Base-by-base conservation (phyloP, 805 yeast genomes). In the Cyberlindnera misumaiensis region DNA sequence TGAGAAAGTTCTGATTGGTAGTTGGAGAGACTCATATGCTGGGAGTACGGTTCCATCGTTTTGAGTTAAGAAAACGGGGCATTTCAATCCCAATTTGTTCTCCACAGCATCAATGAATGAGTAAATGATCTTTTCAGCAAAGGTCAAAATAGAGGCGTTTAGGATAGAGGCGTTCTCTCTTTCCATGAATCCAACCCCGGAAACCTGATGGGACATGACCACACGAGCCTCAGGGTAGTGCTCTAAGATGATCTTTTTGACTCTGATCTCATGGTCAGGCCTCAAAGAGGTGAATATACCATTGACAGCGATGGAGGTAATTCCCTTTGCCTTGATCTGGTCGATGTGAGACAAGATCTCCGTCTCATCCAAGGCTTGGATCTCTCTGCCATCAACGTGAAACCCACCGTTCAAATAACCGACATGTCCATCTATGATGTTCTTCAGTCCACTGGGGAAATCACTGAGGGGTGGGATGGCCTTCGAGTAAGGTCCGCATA, bases 41-140 rank as follows among this genome's bases (percentile, higher is more conserved):
- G 70, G 53, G 4, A 68, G 46, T 12, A 69, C 63, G 1, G 75
- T 70, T 5, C 75, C 76, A 43, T 71, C 74, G 47, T 71, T 71
- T 49, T 70, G 75, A 9, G 73, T 67, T 30, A 65, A 41, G 7
- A 67, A 52, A 2, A 70, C 56, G 4, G 70, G 67, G 48, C 70
- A 63, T 7, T 45, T 35, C 7, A 69, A 43, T 0, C 69, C 69
- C 12, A 64, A 42, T 24, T 34, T 43, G 6, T 46, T 48, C 34
- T 47, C 51, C 11, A 66, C 50, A 0, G 75, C 70, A 27, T 49
- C 34, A 17, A 57, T 52, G 46, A 68, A 70, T 0, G 72, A 65
- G 11, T 49, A 39, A 30, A 70, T 64, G 36, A 68, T 66, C 41
- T 61, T 64, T 34, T 53, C 59, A 6, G 73, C 74, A 48, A 69